Conservation (phyloP, 177 flowering plant genomes). For the Tripterygium wilfordii region DNA sequence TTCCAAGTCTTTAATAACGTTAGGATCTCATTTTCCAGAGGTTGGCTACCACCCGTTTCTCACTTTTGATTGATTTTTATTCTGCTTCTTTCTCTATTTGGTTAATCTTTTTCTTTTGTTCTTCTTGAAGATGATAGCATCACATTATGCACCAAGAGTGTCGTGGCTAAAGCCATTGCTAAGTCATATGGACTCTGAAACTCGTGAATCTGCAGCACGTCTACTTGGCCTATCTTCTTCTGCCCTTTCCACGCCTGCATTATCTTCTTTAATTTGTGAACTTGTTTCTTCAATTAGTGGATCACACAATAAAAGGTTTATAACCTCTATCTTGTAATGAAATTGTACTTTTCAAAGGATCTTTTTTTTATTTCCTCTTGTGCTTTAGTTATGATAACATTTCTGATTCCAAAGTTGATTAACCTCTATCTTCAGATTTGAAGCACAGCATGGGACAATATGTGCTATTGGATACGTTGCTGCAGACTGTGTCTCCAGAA, state of each 20-base stretch:
- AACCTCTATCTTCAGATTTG: conserved; percentile 52
- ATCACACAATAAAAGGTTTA: conserved; percentile 49
- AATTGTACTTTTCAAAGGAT: too few species aligned
- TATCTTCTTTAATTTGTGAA: conserved; percentile 56
- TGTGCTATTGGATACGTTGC: conserved; percentile 80
- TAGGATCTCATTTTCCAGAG: conserved; percentile 74
- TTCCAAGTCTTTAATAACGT: conserved; percentile 60
- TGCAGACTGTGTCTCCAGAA: conserved; percentile 60
- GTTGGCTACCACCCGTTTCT: conserved; percentile 22
- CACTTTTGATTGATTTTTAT: not conserved
- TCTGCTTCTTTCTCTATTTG: conserved; percentile 24
- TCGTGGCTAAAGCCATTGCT: conserved; percentile 73
- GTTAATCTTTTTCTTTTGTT: conserved; percentile 16
- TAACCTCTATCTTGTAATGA: not conserved
- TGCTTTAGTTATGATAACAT: not conserved
- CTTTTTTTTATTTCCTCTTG: not conserved
- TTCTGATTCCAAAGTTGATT: conserved; percentile 5
- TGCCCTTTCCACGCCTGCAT: conserved; percentile 46
- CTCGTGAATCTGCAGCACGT: conserved; percentile 88
- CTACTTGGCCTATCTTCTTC: conserved; percentile 86
- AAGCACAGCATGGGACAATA: conserved; percentile 71
- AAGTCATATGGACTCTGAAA: conserved; percentile 67
- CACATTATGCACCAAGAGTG: conserved; percentile 60
- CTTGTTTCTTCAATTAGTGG: conserved; percentile 44
- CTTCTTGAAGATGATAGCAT: conserved; percentile 53